Base-by-base conservation (phyloP, 495 filamentous ascomycete genomes). In the Lichenothelia convexa region DNA sequence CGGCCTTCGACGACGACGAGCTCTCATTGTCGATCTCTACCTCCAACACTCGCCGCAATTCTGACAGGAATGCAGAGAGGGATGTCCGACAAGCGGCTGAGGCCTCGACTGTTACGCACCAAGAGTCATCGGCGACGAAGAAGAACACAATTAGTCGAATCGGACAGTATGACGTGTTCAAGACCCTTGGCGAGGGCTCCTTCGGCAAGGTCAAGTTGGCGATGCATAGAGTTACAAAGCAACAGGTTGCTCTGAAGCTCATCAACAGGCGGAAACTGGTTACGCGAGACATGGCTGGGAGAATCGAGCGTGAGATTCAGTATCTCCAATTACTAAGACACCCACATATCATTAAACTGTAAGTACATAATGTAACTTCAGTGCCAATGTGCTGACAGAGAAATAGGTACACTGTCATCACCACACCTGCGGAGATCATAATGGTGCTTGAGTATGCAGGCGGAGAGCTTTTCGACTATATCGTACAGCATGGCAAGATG, bases 311-410 rank as follows among this genome's bases (percentile, higher is more conserved):
- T 46, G 89, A 97, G 64, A 97, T 97, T 40, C 85, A 93, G 51
- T 97, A 95, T 52, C 68, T 97, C 35, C 89, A 97, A 61, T 61
- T 97, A 42, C 68, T 97, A 24, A 70, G 89, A 39, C 89, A 97
- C 59, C 89, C 89, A 32, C 89, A 97, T 58, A 97, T 97, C 57
- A 97, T 97, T 60, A 97, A 97, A 58, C 66, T 97, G 82, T 94
- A 67, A 51, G 73, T 58, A 7, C 37, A 1, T 2, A 9, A 9
- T 13, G 24, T 29, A n/a, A n/a, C 24, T 29, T 9, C 15, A 29
- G 24, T 13, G 9, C 9, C 24, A 29, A 29, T 29, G 15, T 1
- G 15, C 9, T 29, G 1, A 29, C 24, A 29, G 9, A 29, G 42
- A 50, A 40, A 54, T 30, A 89, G 81, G 35, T 94, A 85, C 56